Conservation (phyloP, 768 basidiomycete species). For the Psilocybe azurescens region DNA sequence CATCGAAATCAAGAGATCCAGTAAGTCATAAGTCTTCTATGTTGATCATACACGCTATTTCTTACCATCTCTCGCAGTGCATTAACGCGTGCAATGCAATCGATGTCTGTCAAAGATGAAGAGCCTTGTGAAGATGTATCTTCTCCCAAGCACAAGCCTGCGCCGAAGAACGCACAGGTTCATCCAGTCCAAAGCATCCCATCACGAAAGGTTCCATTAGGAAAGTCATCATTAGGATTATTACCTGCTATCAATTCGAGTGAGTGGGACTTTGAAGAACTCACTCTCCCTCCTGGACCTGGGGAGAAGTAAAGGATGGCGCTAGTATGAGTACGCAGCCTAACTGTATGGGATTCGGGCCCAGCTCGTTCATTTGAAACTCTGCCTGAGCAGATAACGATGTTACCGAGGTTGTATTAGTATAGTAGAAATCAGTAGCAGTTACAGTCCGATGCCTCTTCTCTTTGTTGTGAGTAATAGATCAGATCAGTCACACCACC, state of each 20-base stretch:
- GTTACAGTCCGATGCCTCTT: no score
- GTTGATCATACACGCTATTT: constrained; percentile 8
- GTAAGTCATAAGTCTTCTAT: constrained; percentile 45
- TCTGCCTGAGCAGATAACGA: no score
- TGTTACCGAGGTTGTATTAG: background rate
- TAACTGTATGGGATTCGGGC: background rate
- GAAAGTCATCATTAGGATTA: constrained; percentile 41
- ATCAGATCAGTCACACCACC: background rate
- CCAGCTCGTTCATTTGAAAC: background rate
- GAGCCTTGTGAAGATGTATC: constrained; percentile 7
- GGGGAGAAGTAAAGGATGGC: constrained; percentile 13
- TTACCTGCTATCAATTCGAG: constrained; percentile 52
- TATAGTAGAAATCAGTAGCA: background rate
- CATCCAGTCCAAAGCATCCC: constrained; percentile 8
- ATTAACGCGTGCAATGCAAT: constrained; percentile 44
- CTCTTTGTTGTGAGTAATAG: no score
- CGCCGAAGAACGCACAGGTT: constrained; percentile 8
- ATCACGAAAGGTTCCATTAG: constrained; percentile 22
- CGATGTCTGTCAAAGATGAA: constrained; percentile 38
- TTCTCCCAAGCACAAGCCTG: background rate
- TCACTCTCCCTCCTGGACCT: constrained; percentile 50
- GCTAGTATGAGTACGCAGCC: background rate
- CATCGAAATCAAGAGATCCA: constrained; percentile 76
- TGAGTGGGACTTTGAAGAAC: constrained; percentile 60
- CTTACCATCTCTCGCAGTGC: constrained; percentile 34